Evolutionary conservation across 2,329 filamentous ascomycete species (phyloP), one percentile per base, ranked within the genome.

Genomic region (Epichloe brachyelytri): DNA sequence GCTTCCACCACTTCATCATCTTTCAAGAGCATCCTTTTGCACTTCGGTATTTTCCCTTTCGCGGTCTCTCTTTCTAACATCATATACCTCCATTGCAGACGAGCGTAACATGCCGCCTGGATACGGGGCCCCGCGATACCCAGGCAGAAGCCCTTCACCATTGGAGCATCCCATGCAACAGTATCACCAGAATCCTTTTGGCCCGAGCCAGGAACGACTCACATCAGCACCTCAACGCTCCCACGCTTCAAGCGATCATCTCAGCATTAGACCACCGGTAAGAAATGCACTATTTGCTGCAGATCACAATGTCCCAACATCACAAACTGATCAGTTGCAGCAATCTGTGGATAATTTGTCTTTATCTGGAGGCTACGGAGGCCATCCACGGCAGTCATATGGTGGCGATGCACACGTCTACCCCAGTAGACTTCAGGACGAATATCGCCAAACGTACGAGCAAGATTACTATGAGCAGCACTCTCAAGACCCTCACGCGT

Each of bases 221-320:
- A 55, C 64, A 52, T 65, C 49, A 51, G 60, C 17, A 49, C 55
- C 33, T 40, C 58, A 65, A 20, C 70, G 75, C 45, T 67, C 72
- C 30, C 68, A 72, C 53, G 83, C 80, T 19, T 80, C 84, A 1
- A 83, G 81, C 61, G 91, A 97, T 68, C 77, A 83, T 52, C 73
- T 97, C 48, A 81, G 85, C 52, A 77, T 90, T 56, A 90, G 96
- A 66, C 87, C 88, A 47, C 91, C 90, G 51, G 86, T 91, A 68
- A 33, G 46, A 20, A 33, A 10, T 12, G 39, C 34, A 26, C 12
- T 2, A 3, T 26, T 20, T 17, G 36, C 30, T 14, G 14, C 74
- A 85, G 22, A 26, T 36, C n/a, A 7, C 26, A 17, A 6, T 7
- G 2, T n/a, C 15, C 15, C 5, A 10, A 17, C 26, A 36, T 5